Evolutionary conservation across 1,284 basidiomycete species (phyloP), one percentile per base, ranked within the genome.

Genomic region (Takashimella tepidaria): DNA sequence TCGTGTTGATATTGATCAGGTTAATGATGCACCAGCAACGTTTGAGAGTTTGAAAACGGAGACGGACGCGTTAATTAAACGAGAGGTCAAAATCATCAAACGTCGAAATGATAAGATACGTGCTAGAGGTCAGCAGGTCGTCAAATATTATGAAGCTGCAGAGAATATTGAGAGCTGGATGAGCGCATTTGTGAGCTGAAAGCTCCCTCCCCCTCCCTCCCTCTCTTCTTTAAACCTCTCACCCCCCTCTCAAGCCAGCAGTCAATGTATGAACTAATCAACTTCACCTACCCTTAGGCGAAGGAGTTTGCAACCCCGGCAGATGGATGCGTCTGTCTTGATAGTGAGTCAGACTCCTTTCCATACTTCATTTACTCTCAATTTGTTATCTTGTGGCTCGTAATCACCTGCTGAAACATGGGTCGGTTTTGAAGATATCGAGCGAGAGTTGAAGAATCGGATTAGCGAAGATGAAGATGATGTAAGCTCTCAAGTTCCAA

Each of bases 401-500:
- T n/a, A n/a, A n/a, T n/a, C n/a, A n/a, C n/a, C n/a, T n/a, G n/a
- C n/a, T n/a, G n/a, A n/a, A n/a, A n/a, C n/a, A n/a, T n/a, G n/a
- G n/a, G 10, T 1, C 56, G 50, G 12, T 51, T 45, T 16, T 19
- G 1, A 45, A 67, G 69, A 55, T 11, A 51, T 67, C 20, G 66
- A 70, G 46, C 66, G 62, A 47, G 67, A 67, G 37, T 47, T 72
- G 11, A 50, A 63, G 16, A 62, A 63, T 8, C 55, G 66, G 24
- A 60, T 72, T 47, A 66, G 64, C 49, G 66, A 66, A 20, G 59
- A 62, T 20, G 59, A 59, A n/a, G 65, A 65, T 10, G 68, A 71
- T 12, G 51, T 65, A 45, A 45, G 60, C 45, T 27, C n/a, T n/a
- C n/a, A n/a, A n/a, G n/a, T n/a, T n/a, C n/a, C n/a, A n/a, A n/a